These are phyloP conservation scores for Schizochytrium sp. DNA, from an alignment of 108 stramenopile genomes.

Conservation along the genomic window DNA sequence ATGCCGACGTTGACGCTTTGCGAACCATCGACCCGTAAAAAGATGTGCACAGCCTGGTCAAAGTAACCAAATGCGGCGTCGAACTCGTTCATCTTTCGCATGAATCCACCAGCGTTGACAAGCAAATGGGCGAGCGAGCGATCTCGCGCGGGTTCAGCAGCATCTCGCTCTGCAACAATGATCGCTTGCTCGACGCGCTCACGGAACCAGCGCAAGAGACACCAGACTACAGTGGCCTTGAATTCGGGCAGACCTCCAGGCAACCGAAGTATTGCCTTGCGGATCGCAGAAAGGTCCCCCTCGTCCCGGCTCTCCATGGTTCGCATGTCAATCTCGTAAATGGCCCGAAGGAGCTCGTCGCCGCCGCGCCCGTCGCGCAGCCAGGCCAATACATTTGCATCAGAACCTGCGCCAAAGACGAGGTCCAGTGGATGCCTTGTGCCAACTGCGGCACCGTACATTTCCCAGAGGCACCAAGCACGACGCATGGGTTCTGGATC, in stretches of 20 bases:
- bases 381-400: not conserved
- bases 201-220: not conserved
- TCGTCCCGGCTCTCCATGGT: not conserved
- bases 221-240: not conserved
- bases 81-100: not conserved
- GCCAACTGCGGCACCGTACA: not conserved
- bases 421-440: not conserved
- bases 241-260: not conserved
- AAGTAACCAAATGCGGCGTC: not conserved
- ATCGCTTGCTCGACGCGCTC: not conserved
- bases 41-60: not conserved
- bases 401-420: not conserved
- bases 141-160: not conserved
- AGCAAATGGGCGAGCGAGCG: not conserved
- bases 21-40: not conserved
- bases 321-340: not conserved
- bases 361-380: not conserved
- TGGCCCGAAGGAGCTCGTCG: not conserved
- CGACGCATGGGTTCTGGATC: not conserved
- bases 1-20: not conserved
- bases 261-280: not conserved
- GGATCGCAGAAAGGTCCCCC: not conserved
- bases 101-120: not conserved
- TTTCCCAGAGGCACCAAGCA: not conserved
- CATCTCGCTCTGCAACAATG: not conserved